These are phyloP conservation scores for Cladorrhinum sp. DNA, from an alignment of 2,329 filamentous ascomycete genomes.

Conservation along the genomic window DNA sequence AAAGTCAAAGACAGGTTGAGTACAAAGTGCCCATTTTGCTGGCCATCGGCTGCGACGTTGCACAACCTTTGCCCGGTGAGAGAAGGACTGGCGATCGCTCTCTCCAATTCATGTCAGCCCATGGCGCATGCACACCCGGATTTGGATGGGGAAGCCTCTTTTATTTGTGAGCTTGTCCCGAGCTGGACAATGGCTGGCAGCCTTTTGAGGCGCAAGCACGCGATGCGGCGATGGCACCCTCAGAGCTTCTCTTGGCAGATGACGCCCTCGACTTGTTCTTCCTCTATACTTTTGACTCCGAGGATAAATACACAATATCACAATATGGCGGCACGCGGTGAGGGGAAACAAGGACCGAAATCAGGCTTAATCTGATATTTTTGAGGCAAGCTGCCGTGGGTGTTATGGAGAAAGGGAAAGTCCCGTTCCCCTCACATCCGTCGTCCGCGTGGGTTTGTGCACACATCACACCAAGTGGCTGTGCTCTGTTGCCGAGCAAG, in stretches of 20 bases:
- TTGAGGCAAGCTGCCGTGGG: slow-evolving; percentile 4
- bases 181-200: slow-evolving; percentile 2
- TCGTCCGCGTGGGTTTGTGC: neutral
- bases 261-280: neutral
- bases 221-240: neutral
- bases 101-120: neutral
- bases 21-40: neutral
- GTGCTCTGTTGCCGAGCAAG: slow-evolving; percentile 4
- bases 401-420: neutral
- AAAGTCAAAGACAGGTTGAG: neutral
- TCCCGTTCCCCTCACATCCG: slow-evolving; percentile 5
- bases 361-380: slow-evolving; percentile 4
- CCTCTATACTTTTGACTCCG: neutral
- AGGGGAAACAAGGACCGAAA: neutral
- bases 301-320: neutral
- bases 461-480: slow-evolving; percentile 11
- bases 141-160: neutral
- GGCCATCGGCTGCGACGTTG: neutral
- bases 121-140: slow-evolving; percentile 3
- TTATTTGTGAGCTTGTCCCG: neutral
- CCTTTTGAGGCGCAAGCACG: slow-evolving; percentile 8
- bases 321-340: neutral
- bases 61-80: neutral
- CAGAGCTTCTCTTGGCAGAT: slow-evolving; percentile 7
- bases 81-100: neutral